Percentiles rank a stretch among this genome's conserved stretches.
These are phyloP conservation scores for Boeremia exigua DNA, from an alignment of 2,329 filamentous ascomycete genomes.

Conservation along the genomic window DNA sequence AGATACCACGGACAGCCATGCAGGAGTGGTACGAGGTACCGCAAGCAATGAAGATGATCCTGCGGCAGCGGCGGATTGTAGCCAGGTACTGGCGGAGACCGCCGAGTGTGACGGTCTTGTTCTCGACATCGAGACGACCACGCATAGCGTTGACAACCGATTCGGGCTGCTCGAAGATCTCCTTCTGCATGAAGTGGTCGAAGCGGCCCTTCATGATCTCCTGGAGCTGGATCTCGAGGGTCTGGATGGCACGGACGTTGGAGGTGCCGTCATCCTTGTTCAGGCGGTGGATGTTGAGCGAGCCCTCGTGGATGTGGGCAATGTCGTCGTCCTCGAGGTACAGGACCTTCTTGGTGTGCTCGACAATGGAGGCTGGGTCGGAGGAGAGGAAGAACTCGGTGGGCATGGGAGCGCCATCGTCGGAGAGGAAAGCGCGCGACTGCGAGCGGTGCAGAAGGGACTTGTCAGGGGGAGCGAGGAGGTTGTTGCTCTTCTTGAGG, in stretches of 20 bases:
- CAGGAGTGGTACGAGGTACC: conserved; percentile 98
- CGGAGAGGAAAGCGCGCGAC: conserved; percentile 97
- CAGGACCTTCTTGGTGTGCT: conserved; percentile 99
- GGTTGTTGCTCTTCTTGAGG: conserved; percentile 76
- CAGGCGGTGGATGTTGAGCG: conserved; percentile 97
- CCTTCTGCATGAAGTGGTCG: conserved; percentile 99
- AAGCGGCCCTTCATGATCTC: conserved; percentile 99
- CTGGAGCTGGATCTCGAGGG: conserved; percentile 96
- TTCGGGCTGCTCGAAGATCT: conserved; percentile 99
- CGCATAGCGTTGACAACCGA: conserved; percentile 99
- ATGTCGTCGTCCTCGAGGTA: conserved; percentile 99
- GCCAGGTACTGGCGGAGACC: conserved; percentile 94
- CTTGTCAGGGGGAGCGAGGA: conserved; percentile 91
- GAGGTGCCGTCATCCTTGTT: conserved; percentile 96
- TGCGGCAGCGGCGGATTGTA: conserved; percentile 93
- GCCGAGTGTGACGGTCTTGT: conserved; percentile 95
- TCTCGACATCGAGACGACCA: conserved; percentile 90
- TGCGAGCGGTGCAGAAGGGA: conserved; percentile 97
- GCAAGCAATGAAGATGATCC: conserved; percentile 99
- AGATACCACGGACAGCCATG: conserved; percentile 98
- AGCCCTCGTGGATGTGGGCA: conserved; percentile 98
- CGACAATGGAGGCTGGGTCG: conserved; percentile 96
- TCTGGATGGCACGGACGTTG: conserved; percentile 98
- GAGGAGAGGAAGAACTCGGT: conserved; percentile 99
- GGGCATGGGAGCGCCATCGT: conserved; percentile 96